Evolutionary conservation across 129 eudicot species (phyloP), one percentile per base, ranked within the genome.

Genomic region (Mikania micrantha): DNA sequence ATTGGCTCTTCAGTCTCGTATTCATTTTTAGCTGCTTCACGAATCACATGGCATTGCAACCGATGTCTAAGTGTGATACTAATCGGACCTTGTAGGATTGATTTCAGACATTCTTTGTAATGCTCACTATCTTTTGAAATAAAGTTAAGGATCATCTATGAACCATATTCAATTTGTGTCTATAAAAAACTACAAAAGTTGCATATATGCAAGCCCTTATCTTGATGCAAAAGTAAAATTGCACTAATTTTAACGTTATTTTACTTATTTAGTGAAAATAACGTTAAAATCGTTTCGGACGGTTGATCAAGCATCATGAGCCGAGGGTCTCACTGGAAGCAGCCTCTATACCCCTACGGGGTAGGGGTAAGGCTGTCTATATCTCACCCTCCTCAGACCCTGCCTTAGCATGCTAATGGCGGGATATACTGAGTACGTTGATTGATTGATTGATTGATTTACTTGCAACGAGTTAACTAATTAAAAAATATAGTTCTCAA

Each of bases 31-130:
- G 97, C 84, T 25, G 87, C 78, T 49, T 90, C 94, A 25, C 97
- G 80, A 39, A 94, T 72, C 21, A 94, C 90, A 45, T 89, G 90
- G 80, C 99, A 94, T 69, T 87, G 97, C 71, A 94, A 74, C 4
- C 99, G 84, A 69, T 94, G 87, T 74, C 99, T 68, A 67, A 94
- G 81, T 45, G 93, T 85, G 71, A 94, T 94, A 28, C 96, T 85
- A 4, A 94, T 78, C 5, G 99, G 99, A 38, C 99, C 97, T 40
- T 47, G 78, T 7, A 94, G 76, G 66, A 94, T 76, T 16, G 97
- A 79, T 50, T 78, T 81, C n/a, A 94, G 88, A 44, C 75, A 77
- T 63, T 94, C 95, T 63, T 72, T 83, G 73, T 85, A 94, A 12
- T 85, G 85, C 54, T 94, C 99, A 35, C 99, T 90, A 60, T 85